Evolutionary conservation across 2,329 filamentous ascomycete genomes (phyloP).

Genomic region (Fusarium duplospermum): DNA sequence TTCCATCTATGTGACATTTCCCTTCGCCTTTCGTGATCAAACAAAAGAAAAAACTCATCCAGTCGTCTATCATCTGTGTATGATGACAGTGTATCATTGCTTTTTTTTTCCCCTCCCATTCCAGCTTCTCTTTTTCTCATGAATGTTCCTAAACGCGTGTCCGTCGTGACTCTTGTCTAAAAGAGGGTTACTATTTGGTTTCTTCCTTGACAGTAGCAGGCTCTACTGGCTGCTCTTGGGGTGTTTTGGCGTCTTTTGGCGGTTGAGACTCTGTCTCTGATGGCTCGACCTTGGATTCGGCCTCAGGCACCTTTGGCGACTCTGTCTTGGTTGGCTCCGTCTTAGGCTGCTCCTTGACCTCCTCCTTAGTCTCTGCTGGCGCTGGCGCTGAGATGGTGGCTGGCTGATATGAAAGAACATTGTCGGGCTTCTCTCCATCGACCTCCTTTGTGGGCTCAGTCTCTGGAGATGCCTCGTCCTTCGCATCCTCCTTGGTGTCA

Average conservation of each 20-base stretch:
- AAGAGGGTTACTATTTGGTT: background rate
- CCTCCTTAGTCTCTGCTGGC: background rate
- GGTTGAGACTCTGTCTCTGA: background rate
- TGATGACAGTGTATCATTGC: conserved; percentile 10
- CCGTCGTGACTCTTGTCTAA: background rate
- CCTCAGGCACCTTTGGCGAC: background rate
- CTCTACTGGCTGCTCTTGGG: background rate
- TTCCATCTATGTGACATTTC: conserved; percentile 12
- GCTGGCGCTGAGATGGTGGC: background rate
- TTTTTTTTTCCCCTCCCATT: background rate
- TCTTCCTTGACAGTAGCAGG: conserved; percentile 1
- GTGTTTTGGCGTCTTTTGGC: background rate
- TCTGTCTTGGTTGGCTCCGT: conserved; percentile 3
- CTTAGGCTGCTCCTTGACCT: background rate
- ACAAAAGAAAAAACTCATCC: conserved; percentile 36
- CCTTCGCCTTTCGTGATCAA: conserved; percentile 18
- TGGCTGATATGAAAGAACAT: background rate
- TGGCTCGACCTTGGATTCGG: background rate
- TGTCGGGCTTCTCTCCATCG: background rate
- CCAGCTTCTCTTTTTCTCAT: background rate
- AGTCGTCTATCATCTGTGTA: conserved; percentile 19
- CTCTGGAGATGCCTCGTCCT: background rate
- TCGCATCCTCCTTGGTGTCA: conserved; percentile 6
- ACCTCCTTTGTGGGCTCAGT: background rate
- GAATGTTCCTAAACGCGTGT: background rate